Percentiles rank a stretch among this genome's conserved stretches.
Conservation (phyloP, 116 monocot species). For the Trichopus zeylanicus region DNA sequence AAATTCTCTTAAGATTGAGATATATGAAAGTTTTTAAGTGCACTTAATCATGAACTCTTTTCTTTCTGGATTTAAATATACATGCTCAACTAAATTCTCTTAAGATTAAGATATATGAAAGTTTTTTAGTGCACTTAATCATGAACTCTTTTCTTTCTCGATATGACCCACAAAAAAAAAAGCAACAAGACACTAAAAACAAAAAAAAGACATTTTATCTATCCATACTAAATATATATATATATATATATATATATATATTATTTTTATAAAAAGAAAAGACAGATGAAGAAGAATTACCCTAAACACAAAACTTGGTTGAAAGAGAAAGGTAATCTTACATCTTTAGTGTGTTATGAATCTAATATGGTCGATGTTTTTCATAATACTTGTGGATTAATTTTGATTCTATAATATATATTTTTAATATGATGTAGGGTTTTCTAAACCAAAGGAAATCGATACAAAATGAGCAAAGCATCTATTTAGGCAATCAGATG, state of each 20-base stretch:
- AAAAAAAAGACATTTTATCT: neutral
- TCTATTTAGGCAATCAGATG: conserved; percentile 7
- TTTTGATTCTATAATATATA: conserved; percentile 10
- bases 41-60: too few relatives aligned
- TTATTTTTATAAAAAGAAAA: neutral
- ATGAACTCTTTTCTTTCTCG: too few relatives aligned
- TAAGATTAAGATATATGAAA: too few relatives aligned
- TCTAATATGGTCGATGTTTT: too few relatives aligned
- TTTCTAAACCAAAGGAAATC: conserved; percentile 6
- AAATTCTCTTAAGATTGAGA: too few relatives aligned
- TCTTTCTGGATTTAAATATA: too few relatives aligned
- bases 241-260: neutral
- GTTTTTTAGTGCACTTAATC: too few relatives aligned
- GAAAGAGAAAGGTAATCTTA: neutral
- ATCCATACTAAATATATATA: neutral
- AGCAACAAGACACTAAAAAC: neutral
- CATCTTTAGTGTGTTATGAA: too few relatives aligned
- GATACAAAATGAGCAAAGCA: conserved; percentile 3
- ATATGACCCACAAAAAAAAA: neutral
- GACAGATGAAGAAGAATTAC: neutral
- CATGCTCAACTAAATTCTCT: too few relatives aligned
- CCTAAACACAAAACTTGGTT: too few relatives aligned
- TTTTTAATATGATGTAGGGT: neutral
- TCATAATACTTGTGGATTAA: conserved; percentile 14
- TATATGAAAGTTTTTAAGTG: too few relatives aligned